phyloP scores from a whole-genome alignment of 2,329 filamentous ascomycete species.

The Colletotrichum tofieldiae region DNA sequence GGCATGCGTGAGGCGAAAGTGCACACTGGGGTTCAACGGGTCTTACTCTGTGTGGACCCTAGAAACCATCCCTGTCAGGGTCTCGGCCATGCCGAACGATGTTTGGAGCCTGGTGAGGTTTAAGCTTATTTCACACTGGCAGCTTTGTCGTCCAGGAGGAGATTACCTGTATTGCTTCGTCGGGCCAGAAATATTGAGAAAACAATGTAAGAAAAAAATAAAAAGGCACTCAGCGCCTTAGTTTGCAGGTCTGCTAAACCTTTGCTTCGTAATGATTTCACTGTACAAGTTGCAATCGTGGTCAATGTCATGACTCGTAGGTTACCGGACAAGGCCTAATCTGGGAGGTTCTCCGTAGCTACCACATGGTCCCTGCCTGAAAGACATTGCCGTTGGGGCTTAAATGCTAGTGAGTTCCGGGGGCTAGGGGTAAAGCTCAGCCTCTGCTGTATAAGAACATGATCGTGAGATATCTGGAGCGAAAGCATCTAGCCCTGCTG shows the following conservation, averaged over 20 bases:
- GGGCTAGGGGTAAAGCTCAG: neutral
- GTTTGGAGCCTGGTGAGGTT: neutral
- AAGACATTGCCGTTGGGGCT: neutral
- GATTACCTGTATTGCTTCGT: too few relatives aligned
- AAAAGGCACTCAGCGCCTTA: too few relatives aligned
- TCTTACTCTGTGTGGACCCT: neutral
- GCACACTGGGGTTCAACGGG: constrained; percentile 3
- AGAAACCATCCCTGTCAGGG: neutral
- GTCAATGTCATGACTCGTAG: constrained; percentile 4
- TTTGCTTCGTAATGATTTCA: too few relatives aligned
- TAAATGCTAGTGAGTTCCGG: neutral
- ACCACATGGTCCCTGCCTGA: neutral
- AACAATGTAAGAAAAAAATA: too few relatives aligned
- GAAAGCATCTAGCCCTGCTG: neutral
- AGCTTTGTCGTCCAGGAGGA: neutral
- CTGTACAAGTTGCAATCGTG: too few relatives aligned
- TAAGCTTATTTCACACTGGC: neutral
- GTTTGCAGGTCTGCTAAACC: neutral
- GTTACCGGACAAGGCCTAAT: neutral
- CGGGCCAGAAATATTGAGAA: neutral
- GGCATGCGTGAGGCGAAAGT: neutral
- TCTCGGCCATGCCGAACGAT: constrained; percentile 6
- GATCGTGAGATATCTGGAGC: neutral
- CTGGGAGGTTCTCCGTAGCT: neutral
- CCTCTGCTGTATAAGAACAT: neutral